Conservation (phyloP, 2,329 filamentous ascomycete genomes). For the Davidsoniella australis region DNA sequence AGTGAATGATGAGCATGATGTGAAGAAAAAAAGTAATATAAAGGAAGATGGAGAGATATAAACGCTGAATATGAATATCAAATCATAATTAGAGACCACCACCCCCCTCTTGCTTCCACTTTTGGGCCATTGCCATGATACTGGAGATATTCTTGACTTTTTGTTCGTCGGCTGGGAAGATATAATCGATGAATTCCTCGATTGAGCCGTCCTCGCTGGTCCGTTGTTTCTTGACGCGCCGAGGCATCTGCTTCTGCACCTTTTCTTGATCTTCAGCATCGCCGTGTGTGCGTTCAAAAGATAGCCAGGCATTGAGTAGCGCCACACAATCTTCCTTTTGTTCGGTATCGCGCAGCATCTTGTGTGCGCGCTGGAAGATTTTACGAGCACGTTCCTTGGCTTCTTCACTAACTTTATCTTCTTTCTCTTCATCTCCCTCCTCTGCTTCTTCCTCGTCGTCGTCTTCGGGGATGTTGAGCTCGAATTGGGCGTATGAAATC, state of each 20-base stretch:
- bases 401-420: conserved; percentile 58
- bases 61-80: neutral
- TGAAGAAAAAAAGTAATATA: neutral
- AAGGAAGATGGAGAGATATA: neutral
- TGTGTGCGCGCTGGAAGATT: conserved; percentile 73
- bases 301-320: conserved; percentile 79
- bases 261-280: conserved; percentile 55
- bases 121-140: conserved; percentile 68
- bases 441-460: conserved; percentile 40
- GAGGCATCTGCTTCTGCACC: conserved; percentile 85
- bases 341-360: conserved; percentile 73
- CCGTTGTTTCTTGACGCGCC: conserved; percentile 79
- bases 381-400: conserved; percentile 69
- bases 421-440: conserved; percentile 41
- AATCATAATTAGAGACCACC: neutral
- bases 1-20: neutral
- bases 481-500: conserved; percentile 97
- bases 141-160: conserved; percentile 69
- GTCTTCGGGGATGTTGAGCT: conserved; percentile 78
- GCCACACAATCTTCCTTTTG: conserved; percentile 89
- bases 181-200: conserved; percentile 93
- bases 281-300: conserved; percentile 80
- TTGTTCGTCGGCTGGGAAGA: conserved; percentile 91
- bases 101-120: conserved; percentile 56
- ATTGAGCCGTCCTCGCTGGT: conserved; percentile 83